Evolutionary conservation across 2,329 filamentous ascomycete genomes (phyloP), one percentile per base, ranked within the genome.

Genomic region (Metarhizium rileyi): DNA sequence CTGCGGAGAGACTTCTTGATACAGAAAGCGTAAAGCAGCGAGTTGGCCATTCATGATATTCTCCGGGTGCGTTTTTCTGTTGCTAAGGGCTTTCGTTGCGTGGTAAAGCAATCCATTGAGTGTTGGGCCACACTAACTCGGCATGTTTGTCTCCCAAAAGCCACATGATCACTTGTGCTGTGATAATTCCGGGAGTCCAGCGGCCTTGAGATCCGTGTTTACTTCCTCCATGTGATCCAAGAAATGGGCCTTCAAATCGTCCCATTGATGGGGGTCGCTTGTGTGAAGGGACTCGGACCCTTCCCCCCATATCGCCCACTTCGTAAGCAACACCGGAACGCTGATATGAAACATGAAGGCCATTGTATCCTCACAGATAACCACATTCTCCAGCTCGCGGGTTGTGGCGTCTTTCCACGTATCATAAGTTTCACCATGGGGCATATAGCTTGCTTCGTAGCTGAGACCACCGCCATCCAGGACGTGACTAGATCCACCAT

Each of bases 311-410:
- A 60, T 18, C 6, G 58, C 60, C 55, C 56, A 60, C 35, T 55
- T 52, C 2, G 59, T 61, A 45, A 63, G 50, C n/a, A 49, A 56
- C 6, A 62, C 42, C 10, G 56, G 56, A 10, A 55, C 57, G 33
- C 53, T 51, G 23, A 59, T 55, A 46, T 60, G 58, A 48, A 75
- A 75, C 72, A 76, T 75, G 57, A 75, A 75, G 2, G 73, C 73
- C 65, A 74, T 70, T 8, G 52, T 51, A 30, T 52, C 50, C 7
- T 55, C 47, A 26, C 52, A 52, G 27, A 54, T 49, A 6, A 43
- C 26, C 36, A 33, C 43, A 41, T 49, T 50, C 9, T 35, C 22
- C 38, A 73, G 57, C 25, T 69, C 64, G 3, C 48, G 41, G 8
- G 51, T 52, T 25, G 55, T 56, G 22, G 61, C 61, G 10, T 57